Percentiles rank a stretch among this genome's conserved stretches.
phyloP scores from a whole-genome alignment of 176 grass and related monocot species.

The Musa troglodytarum region DNA sequence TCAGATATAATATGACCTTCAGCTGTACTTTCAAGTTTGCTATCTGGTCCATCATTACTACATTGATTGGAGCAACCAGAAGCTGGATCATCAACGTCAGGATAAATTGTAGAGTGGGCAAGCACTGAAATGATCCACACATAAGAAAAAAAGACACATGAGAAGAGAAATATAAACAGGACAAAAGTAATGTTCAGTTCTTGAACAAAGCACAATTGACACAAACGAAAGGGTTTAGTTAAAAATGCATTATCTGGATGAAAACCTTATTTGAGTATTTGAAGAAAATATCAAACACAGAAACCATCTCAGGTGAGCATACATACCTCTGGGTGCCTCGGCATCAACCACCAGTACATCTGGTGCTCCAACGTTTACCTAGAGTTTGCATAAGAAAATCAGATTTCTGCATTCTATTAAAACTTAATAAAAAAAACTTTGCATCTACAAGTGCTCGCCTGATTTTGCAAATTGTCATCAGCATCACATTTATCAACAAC shows the following conservation, averaged over 20 bases:
- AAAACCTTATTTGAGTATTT: neutral
- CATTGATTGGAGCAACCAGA: conserved; percentile 20
- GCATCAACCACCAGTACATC: neutral
- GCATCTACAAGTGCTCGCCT: conserved; percentile 29
- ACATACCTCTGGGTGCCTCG: neutral
- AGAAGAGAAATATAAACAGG: no score
- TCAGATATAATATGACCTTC: neutral
- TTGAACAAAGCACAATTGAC: no score
- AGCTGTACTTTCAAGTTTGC: conserved; percentile 2
- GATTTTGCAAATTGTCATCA: conserved; percentile 22
- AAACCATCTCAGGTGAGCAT: neutral
- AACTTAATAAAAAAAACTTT: neutral
- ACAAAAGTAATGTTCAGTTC: no score
- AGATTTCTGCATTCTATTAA: conserved; percentile 7
- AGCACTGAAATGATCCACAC: no score
- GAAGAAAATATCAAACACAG: neutral
- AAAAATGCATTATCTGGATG: neutral
- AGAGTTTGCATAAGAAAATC: conserved; percentile 21
- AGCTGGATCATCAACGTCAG: conserved; percentile 3
- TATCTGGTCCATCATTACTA: conserved; percentile 13
- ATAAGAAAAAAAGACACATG: no score
- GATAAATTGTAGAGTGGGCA: neutral
- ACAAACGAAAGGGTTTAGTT: no score
- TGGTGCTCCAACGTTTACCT: neutral
- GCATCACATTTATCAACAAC: neutral